Evolutionary conservation across 768 basidiomycete genomes (phyloP).

Genomic region (Amyloporia xantha): DNA sequence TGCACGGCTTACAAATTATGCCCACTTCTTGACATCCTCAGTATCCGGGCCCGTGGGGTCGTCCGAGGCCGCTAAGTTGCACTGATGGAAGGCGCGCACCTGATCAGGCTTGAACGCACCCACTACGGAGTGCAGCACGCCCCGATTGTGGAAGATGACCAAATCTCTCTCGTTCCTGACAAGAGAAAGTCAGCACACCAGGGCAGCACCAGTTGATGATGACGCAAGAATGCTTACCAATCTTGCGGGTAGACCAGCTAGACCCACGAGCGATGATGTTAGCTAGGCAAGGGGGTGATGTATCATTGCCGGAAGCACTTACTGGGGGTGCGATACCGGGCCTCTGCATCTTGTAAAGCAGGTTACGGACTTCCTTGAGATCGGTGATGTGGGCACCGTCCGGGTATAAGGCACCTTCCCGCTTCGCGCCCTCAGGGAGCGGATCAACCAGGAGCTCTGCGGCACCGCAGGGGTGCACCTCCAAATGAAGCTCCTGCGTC

Average conservation of each 20-base stretch:
- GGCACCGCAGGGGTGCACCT: constrained; percentile 82
- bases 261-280: background rate
- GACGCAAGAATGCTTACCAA: constrained; percentile 43
- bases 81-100: constrained; percentile 76
- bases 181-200: background rate
- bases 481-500: constrained; percentile 76
- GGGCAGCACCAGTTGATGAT: background rate
- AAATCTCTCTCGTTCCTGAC: constrained; percentile 57
- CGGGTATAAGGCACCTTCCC: constrained; percentile 69
- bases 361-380: constrained; percentile 59
- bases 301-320: constrained; percentile 17
- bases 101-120: constrained; percentile 64
- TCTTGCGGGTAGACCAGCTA: constrained; percentile 85
- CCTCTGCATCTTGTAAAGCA: constrained; percentile 82
- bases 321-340: constrained; percentile 81
- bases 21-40: constrained; percentile 63
- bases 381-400: constrained; percentile 75
- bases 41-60: constrained; percentile 60
- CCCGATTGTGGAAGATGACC: constrained; percentile 83
- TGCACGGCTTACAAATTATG: too few species aligned
- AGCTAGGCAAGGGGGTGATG: background rate
- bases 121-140: constrained; percentile 73
- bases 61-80: constrained; percentile 78
- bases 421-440: constrained; percentile 52
- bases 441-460: constrained; percentile 66